These are phyloP conservation scores for Dryadomyces sulphureus DNA, from an alignment of 2,329 filamentous ascomycete species.

Conservation along the genomic window DNA sequence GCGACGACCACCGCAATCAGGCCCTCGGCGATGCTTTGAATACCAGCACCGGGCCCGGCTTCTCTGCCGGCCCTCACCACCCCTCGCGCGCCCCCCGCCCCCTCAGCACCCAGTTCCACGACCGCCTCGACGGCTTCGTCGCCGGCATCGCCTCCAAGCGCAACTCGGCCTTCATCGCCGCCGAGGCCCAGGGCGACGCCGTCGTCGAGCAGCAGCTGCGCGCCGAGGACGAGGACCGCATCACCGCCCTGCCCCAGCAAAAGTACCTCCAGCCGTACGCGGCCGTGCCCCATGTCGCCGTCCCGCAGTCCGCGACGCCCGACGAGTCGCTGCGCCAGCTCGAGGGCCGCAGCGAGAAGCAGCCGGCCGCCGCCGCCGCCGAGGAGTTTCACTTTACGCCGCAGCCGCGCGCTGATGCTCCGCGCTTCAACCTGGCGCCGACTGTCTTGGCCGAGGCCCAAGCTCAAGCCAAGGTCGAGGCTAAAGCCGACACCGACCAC, in stretches of 20 bases:
- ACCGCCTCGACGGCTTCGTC: slow-evolving; percentile 77
- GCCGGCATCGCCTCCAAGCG: slow-evolving; percentile 76
- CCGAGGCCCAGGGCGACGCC: slow-evolving; percentile 64
- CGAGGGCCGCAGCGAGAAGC: slow-evolving; percentile 26
- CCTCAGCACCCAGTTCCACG: slow-evolving; percentile 63
- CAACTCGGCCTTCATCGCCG: slow-evolving; percentile 68
- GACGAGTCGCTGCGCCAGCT: slow-evolving; percentile 34
- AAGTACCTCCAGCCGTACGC: slow-evolving; percentile 46
- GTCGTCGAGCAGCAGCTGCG: slow-evolving; percentile 70
- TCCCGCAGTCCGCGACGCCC: slow-evolving; percentile 9
- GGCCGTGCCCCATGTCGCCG: slow-evolving; percentile 19
- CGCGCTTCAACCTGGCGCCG: slow-evolving; percentile 46
- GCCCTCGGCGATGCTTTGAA: slow-evolving; percentile 7
- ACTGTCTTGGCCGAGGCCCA: background rate
- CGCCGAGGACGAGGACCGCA: slow-evolving; percentile 68
- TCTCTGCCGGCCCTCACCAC: slow-evolving; percentile 2
- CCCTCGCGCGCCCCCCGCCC: slow-evolving; percentile 41
- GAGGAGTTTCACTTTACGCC: slow-evolving; percentile 45
- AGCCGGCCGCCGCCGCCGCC: slow-evolving; percentile 5
- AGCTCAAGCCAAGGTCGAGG: no score
- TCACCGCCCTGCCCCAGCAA: slow-evolving; percentile 63
- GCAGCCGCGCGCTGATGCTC: slow-evolving; percentile 29
- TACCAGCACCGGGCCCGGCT: background rate
- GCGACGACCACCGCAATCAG: slow-evolving; percentile 29
- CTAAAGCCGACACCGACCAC: slow-evolving; percentile 1